Evolutionary conservation across 371 early-diverging fungal species (phyloP), one percentile per base, ranked within the genome.

Genomic region (Phascolomyces articulosus): DNA sequence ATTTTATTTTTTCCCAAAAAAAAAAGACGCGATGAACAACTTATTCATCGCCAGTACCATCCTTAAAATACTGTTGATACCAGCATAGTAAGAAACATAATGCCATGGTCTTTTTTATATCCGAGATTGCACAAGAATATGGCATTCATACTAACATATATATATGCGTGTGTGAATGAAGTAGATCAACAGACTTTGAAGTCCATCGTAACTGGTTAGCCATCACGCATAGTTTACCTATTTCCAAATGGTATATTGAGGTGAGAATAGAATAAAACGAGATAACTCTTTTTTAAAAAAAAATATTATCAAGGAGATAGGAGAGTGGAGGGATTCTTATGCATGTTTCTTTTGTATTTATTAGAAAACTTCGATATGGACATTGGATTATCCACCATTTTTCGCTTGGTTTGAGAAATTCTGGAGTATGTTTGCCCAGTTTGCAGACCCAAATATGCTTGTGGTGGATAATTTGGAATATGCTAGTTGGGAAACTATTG

Each of bases 201-300:
- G 98, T 98, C 4, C 98, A 98, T 80, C 87, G 98, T 60, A 97
- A 98, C 78, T 98, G 98, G 98, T 85, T 98, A 26, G 97, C 97
- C 38, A 93, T 98, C 62, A 98, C 98, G 6, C 80, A 90, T 65
- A 86, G 87, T 55, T 78, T 95, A 23, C 95, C 97, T 3, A 72
- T 95, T 26, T 71, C 76, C 13, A 57, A 89, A 63, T 98, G 98
- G 98, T 98, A 98, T 70, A 82, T 78, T 68, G 96, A 97, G 79
- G 93, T 92, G 80, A 53, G 63, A 40, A 18, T n/a, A n/a, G n/a
- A n/a, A n/a, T n/a, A n/a, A n/a, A n/a, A n/a, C n/a, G n/a, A n/a
- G n/a, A n/a, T n/a, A n/a, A n/a, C n/a, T n/a, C n/a, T n/a, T n/a
- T n/a, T n/a, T n/a, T n/a, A n/a, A 23, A 23, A 41, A 44, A 29